Conservation (phyloP, 2,329 filamentous ascomycete genomes). For the Penicillium fuscoglaucum region DNA sequence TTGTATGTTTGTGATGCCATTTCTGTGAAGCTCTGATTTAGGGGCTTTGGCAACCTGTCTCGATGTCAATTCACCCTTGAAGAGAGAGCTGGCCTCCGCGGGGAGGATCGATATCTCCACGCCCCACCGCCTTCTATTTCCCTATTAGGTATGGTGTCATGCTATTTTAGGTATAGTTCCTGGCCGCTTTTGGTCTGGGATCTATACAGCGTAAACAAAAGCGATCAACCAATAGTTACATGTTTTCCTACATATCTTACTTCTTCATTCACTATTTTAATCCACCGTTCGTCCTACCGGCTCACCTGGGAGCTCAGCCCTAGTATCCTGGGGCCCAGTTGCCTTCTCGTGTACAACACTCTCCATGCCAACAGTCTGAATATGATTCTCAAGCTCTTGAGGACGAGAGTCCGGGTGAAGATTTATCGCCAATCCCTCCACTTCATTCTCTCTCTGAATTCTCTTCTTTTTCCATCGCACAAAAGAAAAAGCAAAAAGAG, state of each 20-base stretch:
- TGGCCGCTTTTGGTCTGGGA: neutral
- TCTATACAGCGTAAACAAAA: constrained; percentile 3
- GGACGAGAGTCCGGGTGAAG: neutral
- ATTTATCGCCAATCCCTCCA: neutral
- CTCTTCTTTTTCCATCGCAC: neutral
- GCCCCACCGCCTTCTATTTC: constrained; percentile 8
- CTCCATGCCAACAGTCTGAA: neutral
- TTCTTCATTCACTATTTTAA: neutral
- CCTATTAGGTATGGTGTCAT: neutral
- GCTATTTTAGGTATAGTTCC: neutral
- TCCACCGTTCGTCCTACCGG: neutral
- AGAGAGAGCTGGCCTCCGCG: constrained; percentile 12
- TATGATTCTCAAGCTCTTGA: neutral
- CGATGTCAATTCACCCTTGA: neutral
- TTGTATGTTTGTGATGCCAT: constrained; percentile 28
- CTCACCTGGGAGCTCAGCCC: neutral
- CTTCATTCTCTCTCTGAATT: neutral
- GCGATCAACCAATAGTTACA: neutral
- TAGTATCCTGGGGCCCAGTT: neutral
- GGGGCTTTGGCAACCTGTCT: neutral
- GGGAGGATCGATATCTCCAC: constrained; percentile 11
- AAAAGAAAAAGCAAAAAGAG: neutral
- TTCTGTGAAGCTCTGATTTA: neutral
- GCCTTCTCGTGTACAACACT: neutral
- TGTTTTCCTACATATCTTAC: neutral